phyloP scores from a whole-genome alignment of 306 rosid genomes.

The Betula pendula region DNA sequence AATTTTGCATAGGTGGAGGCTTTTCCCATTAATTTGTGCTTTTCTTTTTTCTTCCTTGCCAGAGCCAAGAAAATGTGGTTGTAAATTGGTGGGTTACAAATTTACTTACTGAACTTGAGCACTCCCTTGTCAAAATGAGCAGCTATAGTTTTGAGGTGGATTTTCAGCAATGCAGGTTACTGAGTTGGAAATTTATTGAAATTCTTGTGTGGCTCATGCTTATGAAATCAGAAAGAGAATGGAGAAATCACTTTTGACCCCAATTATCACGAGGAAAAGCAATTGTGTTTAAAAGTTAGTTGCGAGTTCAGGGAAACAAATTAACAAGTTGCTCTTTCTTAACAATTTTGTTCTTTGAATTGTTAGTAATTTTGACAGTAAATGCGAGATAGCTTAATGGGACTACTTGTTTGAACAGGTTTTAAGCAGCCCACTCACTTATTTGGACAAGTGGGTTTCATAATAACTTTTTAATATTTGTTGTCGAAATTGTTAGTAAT shows the following conservation, averaged over 20 bases:
- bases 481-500: too few species aligned
- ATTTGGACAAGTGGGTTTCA: too few species aligned
- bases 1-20: conserved; percentile 64
- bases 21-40: conserved; percentile 40
- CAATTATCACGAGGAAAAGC: neutral
- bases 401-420: too few species aligned
- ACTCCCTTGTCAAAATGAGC: conserved; percentile 57
- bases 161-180: conserved; percentile 63
- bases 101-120: conserved; percentile 50
- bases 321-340: too few species aligned
- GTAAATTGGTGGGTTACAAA: conserved; percentile 77
- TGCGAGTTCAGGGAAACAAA: too few species aligned
- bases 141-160: conserved; percentile 63
- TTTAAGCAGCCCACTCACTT: too few species aligned
- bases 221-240: neutral
- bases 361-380: too few species aligned
- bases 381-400: too few species aligned
- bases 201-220: conserved; percentile 6
- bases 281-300: too few species aligned
- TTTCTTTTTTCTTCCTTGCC: conserved; percentile 34
- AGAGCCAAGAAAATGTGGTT: conserved; percentile 40
- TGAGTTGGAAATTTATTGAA: conserved; percentile 37
- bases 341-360: too few species aligned
- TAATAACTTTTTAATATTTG: too few species aligned
- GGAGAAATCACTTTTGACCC: too few species aligned